Conservation (phyloP, 2,329 filamentous ascomycete species). For the Uncinocarpus reesii region DNA sequence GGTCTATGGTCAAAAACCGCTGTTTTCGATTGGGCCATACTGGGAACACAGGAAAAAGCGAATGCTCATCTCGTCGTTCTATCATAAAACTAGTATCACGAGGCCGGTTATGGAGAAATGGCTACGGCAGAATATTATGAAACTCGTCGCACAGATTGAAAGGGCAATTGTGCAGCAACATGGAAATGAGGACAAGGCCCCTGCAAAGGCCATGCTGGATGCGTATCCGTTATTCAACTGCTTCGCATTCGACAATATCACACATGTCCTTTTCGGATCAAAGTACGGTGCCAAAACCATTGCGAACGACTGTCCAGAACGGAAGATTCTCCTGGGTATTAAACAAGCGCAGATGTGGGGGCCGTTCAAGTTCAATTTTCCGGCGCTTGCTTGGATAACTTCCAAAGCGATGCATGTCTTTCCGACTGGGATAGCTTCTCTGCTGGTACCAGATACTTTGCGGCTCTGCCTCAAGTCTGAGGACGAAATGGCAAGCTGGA, state of each 20-base stretch:
- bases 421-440: not conserved
- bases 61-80: constrained; percentile 7
- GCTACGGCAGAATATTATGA: constrained; percentile 1
- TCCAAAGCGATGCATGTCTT: not conserved
- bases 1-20: constrained; percentile 5
- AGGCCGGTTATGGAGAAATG: constrained; percentile 1
- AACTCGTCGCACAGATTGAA: not conserved
- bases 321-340: constrained; percentile 6
- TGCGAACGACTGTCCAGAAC: constrained; percentile 1
- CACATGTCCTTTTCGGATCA: constrained; percentile 5
- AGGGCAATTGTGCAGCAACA: not conserved
- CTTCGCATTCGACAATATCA: constrained; percentile 8
- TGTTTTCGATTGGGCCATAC: constrained; percentile 7
- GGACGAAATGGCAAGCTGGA: constrained; percentile 4
- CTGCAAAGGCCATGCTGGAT: not conserved
- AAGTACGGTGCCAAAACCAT: constrained; percentile 4
- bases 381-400: not conserved
- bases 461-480: not conserved
- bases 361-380: constrained; percentile 7
- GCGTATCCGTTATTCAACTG: constrained; percentile 6
- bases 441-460: not conserved
- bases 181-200: not conserved
- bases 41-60: constrained; percentile 6
- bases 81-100: constrained; percentile 8
- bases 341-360: constrained; percentile 9